These are phyloP conservation scores for Macrolepiota albuminosa DNA, from an alignment of 768 basidiomycete genomes.

Conservation along the genomic window DNA sequence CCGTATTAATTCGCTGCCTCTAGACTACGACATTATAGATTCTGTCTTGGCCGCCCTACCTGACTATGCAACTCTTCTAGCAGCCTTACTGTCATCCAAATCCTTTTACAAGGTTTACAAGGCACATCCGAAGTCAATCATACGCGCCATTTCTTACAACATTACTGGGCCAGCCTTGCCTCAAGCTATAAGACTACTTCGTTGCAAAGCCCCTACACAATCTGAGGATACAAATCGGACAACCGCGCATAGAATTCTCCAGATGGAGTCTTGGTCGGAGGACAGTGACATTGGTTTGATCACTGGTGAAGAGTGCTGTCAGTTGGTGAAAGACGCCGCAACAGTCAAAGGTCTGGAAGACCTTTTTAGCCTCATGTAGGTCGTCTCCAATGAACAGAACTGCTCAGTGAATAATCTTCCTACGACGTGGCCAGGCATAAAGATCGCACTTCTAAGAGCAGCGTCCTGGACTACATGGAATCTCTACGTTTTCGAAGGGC, in stretches of 20 bases:
- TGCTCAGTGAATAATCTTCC: not conserved
- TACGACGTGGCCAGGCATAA: constrained; percentile 29
- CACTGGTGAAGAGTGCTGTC: constrained; percentile 16
- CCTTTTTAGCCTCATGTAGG: constrained; percentile 35
- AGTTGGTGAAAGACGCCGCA: constrained; percentile 20
- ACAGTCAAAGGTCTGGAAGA: constrained; percentile 27
- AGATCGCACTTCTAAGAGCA: constrained; percentile 26
- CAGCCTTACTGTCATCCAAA: constrained; percentile 23
- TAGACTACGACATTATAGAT: constrained; percentile 28
- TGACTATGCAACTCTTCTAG: constrained; percentile 23
- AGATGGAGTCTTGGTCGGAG: constrained; percentile 8
- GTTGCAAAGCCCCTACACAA: constrained; percentile 8
- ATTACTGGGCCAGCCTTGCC: constrained; percentile 26
- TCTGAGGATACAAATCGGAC: not conserved
- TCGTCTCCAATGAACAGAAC: not conserved
- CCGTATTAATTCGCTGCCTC: constrained; percentile 14
- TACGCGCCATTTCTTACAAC: constrained; percentile 24
- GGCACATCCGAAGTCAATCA: constrained; percentile 23
- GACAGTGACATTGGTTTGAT: constrained; percentile 15
- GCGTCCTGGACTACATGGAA: constrained; percentile 25
- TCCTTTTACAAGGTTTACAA: constrained; percentile 25
- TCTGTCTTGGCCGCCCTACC: constrained; percentile 22
- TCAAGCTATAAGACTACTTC: constrained; percentile 23
- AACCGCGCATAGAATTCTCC: not conserved
- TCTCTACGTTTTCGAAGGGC: constrained; percentile 21